Evolutionary conservation across 179 eudicot species (phyloP).

Genomic region (Camellia oleifera): DNA sequence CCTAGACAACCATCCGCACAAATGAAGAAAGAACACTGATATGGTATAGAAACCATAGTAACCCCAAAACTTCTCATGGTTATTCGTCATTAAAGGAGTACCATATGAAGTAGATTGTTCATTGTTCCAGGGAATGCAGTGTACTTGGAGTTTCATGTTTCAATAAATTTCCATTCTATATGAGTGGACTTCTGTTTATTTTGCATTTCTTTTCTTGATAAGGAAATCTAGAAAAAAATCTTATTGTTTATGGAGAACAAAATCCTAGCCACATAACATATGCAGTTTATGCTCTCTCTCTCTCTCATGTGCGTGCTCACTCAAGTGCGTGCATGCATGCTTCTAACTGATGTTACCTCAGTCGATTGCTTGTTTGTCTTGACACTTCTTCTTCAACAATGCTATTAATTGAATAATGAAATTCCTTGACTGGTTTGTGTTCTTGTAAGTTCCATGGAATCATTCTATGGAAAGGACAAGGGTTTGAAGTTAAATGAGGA

Average conservation of each 20-base stretch:
- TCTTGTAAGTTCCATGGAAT: too few species aligned
- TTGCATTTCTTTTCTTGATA: not conserved
- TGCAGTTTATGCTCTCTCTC: not conserved
- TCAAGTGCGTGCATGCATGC: not conserved
- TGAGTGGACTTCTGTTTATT: too few species aligned
- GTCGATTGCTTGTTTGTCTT: not conserved
- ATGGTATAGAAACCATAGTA: not conserved
- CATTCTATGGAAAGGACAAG: too few species aligned
- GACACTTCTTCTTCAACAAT: not conserved
- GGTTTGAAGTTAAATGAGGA: not conserved
- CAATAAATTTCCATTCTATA: not conserved
- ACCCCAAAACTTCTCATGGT: not conserved
- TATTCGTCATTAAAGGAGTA: too few species aligned
- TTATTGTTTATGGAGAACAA: too few species aligned
- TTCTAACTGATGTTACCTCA: not conserved
- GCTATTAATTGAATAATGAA: too few species aligned
- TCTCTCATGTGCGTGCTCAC: not conserved
- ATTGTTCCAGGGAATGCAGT: not conserved
- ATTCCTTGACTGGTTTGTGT: too few species aligned
- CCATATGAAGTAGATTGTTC: not conserved
- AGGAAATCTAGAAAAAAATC: not conserved
- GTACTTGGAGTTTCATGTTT: not conserved
- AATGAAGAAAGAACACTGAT: too few species aligned
- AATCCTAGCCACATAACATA: not conserved
- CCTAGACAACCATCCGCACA: too few species aligned